A percentile compares a stretch with the other conserved stretches of the same genome.
Evolutionary conservation across 768 basidiomycete species (phyloP).

Genomic region (Pulveroboletus sp.): DNA sequence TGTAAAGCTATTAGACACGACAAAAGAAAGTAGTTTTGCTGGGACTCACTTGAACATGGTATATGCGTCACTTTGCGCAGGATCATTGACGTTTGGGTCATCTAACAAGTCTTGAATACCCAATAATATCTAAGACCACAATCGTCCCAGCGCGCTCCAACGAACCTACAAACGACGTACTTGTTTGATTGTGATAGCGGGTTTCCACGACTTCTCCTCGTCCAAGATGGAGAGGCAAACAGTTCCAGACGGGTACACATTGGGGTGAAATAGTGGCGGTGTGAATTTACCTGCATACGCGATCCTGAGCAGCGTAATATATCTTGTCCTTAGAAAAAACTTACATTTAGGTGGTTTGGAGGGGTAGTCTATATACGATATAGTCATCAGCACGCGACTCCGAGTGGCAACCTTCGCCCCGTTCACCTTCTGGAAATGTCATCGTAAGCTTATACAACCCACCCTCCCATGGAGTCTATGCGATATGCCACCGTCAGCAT

Average conservation of each 20-base stretch:
- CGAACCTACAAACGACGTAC: slow-evolving; percentile 37
- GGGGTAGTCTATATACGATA: slow-evolving; percentile 79
- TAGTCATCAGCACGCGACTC: slow-evolving; percentile 9
- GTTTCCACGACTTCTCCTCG: slow-evolving; percentile 99
- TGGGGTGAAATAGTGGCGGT: slow-evolving; percentile 95
- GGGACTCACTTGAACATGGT: slow-evolving; percentile 92
- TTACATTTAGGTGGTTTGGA: slow-evolving; percentile 91
- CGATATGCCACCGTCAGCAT: slow-evolving; percentile 12
- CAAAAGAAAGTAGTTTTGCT: neutral
- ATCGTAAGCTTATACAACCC: slow-evolving; percentile 93
- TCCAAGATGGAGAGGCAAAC: slow-evolving; percentile 97
- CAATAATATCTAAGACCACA: slow-evolving; percentile 67
- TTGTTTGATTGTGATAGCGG: slow-evolving; percentile 98
- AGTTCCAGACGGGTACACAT: slow-evolving; percentile 98
- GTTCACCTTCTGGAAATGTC: slow-evolving; percentile 92
- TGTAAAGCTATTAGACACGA: slow-evolving; percentile 29
- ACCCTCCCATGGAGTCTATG: slow-evolving; percentile 93
- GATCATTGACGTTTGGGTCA: slow-evolving; percentile 95
- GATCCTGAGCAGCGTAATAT: slow-evolving; percentile 4
- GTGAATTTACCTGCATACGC: slow-evolving; percentile 81
- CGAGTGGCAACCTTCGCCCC: neutral
- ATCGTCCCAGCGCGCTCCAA: neutral
- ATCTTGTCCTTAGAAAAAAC: slow-evolving; percentile 24
- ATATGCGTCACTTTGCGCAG: slow-evolving; percentile 97
- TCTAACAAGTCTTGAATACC: slow-evolving; percentile 95